Conservation (phyloP, 2,329 filamentous ascomycete species). For the Gaeumannomyces sp. region DNA sequence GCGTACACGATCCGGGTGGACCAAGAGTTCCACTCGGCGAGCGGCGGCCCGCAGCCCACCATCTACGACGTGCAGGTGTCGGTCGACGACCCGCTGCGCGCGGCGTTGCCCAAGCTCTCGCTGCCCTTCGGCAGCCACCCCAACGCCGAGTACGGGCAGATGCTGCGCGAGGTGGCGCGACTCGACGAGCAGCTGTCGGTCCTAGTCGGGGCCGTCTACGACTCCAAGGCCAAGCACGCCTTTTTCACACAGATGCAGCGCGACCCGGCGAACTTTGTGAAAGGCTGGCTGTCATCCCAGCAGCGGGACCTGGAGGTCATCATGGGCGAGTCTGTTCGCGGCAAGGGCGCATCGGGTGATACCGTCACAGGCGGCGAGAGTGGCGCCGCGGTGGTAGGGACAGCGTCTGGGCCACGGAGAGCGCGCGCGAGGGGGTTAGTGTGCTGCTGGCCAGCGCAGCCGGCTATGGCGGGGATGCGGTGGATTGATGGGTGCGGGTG, state of each 20-base stretch:
- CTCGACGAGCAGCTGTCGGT: conserved; percentile 83
- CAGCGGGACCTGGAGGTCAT: conserved; percentile 85
- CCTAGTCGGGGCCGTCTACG: conserved; percentile 73
- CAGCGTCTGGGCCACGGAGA: conserved; percentile 51
- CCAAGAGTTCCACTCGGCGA: conserved; percentile 62
- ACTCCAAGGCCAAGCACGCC: conserved; percentile 83
- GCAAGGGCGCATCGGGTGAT: conserved; percentile 45
- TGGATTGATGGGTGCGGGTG: background rate
- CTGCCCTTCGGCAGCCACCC: conserved; percentile 39
- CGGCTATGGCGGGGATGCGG: conserved; percentile 13
- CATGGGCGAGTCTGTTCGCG: conserved; percentile 68
- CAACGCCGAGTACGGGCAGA: conserved; percentile 63
- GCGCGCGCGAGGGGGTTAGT: conserved; percentile 57
- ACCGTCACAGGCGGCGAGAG: conserved; percentile 48
- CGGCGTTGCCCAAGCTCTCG: conserved; percentile 40
- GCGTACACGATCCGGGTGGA: conserved; percentile 93
- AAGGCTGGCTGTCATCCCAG: conserved; percentile 85
- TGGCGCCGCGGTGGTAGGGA: conserved; percentile 57
- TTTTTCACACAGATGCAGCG: conserved; percentile 75
- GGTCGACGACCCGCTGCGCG: conserved; percentile 74
- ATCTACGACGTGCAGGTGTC: conserved; percentile 85
- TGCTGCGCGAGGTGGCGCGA: conserved; percentile 67
- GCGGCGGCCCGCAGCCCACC: conserved; percentile 59
- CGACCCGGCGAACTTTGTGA: conserved; percentile 79
- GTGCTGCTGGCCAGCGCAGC: conserved; percentile 51